These are phyloP conservation scores for Trypanosoma boissoni DNA, from an alignment of 208 protist genomes.

Conservation along the genomic window DNA sequence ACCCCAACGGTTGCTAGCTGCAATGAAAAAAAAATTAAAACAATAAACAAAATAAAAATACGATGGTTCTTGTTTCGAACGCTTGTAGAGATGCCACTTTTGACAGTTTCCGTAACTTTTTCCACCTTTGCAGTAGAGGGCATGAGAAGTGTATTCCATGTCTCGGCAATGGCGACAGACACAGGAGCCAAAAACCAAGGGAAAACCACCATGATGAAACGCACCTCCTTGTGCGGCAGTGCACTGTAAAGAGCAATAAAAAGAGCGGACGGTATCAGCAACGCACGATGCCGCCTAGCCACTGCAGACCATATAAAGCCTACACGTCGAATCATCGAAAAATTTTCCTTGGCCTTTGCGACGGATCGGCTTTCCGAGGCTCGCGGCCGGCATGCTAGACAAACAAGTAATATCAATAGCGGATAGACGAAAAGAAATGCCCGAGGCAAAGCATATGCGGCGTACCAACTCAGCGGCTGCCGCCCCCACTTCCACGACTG, in stretches of 20 bases:
- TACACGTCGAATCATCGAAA: neutral
- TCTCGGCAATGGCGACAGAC: constrained; percentile 30
- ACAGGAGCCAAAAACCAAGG: constrained; percentile 75
- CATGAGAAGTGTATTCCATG: constrained; percentile 13
- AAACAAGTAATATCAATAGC: constrained; percentile 21
- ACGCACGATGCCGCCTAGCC: neutral
- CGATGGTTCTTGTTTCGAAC: neutral
- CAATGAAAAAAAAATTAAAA: constrained; percentile 13
- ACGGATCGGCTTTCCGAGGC: neutral
- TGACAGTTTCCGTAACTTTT: neutral
- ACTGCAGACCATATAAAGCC: constrained; percentile 1
- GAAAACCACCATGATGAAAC: constrained; percentile 91
- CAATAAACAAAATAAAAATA: neutral
- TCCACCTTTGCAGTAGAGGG: neutral
- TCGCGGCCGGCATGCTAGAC: constrained; percentile 13
- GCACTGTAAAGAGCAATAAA: constrained; percentile 83
- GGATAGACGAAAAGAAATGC: constrained; percentile 44
- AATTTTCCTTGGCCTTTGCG: neutral
- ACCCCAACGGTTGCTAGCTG: constrained; percentile 22
- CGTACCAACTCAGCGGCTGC: constrained; percentile 85
- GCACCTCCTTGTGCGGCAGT: constrained; percentile 93
- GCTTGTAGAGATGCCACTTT: neutral
- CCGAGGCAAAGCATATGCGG: constrained; percentile 71
- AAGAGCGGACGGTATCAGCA: constrained; percentile 34
- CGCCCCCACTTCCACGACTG: constrained; percentile 79